Base-by-base conservation (phyloP, 441 rosid genomes). In the Populus hybrid region DNA sequence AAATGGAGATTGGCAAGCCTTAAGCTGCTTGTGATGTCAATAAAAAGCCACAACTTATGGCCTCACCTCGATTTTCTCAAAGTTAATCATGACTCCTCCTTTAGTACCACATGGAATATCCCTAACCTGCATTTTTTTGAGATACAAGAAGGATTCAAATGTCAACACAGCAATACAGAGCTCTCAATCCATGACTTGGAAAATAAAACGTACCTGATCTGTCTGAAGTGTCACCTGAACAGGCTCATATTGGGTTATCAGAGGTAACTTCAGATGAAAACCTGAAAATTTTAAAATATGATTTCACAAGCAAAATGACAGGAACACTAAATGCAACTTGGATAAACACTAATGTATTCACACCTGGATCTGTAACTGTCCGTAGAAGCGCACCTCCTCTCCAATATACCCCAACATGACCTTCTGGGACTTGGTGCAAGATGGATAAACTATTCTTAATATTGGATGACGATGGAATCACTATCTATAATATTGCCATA, bases 91-190 rank as follows among this genome's bases (percentile, higher is more conserved):
- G 18, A 95, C 98, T 80, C 98, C 99, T 71, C 99, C 98, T 88
- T 95, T 95, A 21, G 99, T 95, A 70, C 99, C 98, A 79, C 99
- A 95, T 9, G 99, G 99, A 81, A 95, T 95, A 79, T 93, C 94
- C 83, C 87, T 93, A 74, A 95, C 99, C 97, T 92, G 82, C 81
- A 79, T 21, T 78, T 59, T 59, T n/a, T 77, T n/a, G 0, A 77
- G 59, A 70, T 34, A 65, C 14, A 34, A 42, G 57, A 72, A 70
- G 21, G 30, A 65, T 65, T 69, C 57, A 57, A 73, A 26, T 64
- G 35, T 21, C 36, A 80, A 59, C 8, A 68, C 26, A 8, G 59
- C 36, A 61, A 67, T 67, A 73, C n/a, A 61, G 74, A 78, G 80
- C 67, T 24, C 59, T 69, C 66, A 72, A 57, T 34, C 24, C 72